Percentiles rank a stretch among this genome's conserved stretches.
These are phyloP conservation scores for Phialocephala sp. DNA, from an alignment of 2,329 filamentous ascomycete genomes.

Conservation along the genomic window DNA sequence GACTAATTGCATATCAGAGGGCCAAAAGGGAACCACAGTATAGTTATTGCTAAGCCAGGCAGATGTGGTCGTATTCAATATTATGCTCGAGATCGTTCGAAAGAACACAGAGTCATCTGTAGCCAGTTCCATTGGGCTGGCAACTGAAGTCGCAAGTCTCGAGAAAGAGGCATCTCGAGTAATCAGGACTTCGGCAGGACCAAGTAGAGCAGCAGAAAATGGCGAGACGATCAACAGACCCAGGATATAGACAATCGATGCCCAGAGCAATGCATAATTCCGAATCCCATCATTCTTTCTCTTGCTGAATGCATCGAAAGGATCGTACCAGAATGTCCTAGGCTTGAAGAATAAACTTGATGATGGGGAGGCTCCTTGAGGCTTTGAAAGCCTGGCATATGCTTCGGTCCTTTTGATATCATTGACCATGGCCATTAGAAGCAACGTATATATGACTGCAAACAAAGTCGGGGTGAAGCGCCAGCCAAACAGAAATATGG, in stretches of 20 bases:
- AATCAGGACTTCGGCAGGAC: slow-evolving; percentile 18
- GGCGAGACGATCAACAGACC: slow-evolving; percentile 26
- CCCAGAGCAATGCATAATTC: slow-evolving; percentile 28
- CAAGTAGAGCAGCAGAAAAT: slow-evolving; percentile 28
- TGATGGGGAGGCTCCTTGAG: slow-evolving; percentile 16
- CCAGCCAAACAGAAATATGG: slow-evolving; percentile 27
- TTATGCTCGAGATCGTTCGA: slow-evolving; percentile 25
- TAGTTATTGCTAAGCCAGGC: slow-evolving; percentile 30
- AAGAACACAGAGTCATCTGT: slow-evolving; percentile 25
- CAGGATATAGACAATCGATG: slow-evolving; percentile 25
- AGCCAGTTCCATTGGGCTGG: slow-evolving; percentile 15
- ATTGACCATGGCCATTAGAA: slow-evolving; percentile 22
- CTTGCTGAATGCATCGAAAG: slow-evolving; percentile 22
- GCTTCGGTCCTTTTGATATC: slow-evolving; percentile 27
- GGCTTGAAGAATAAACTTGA: slow-evolving; percentile 23
- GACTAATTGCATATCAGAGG: slow-evolving; percentile 10
- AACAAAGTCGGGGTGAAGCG: slow-evolving; percentile 27
- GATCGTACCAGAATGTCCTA: slow-evolving; percentile 24
- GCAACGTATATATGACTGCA: slow-evolving; percentile 26
- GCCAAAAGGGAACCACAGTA: slow-evolving; percentile 30
- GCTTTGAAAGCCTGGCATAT: slow-evolving; percentile 26
- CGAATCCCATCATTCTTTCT: slow-evolving; percentile 24
- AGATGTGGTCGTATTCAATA: slow-evolving; percentile 27
- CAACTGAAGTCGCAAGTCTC: slow-evolving; percentile 6
- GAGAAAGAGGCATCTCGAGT: slow-evolving; percentile 14